Percentiles rank a stretch among this genome's conserved stretches.
phyloP scores from a whole-genome alignment of 257 asterid species.

The Scutellaria galericulata region DNA sequence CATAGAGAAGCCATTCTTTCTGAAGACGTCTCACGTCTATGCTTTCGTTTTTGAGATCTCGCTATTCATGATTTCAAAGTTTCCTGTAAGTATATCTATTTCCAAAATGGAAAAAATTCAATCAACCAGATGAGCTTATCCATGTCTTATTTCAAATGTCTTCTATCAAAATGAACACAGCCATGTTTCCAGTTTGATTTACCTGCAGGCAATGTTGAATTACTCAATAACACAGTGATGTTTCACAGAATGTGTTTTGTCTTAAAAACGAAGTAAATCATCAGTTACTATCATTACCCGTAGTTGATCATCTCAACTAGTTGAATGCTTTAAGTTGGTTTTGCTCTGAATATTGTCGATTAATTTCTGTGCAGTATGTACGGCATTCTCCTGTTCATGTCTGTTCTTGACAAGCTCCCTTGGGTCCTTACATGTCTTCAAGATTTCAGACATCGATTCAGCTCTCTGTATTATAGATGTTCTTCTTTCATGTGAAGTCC shows the following conservation, averaged over 20 bases:
- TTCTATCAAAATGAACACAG: not conserved
- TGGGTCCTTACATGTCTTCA: conserved; percentile 61
- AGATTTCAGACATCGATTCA: conserved; percentile 62
- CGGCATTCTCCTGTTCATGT: conserved; percentile 43
- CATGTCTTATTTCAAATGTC: not conserved
- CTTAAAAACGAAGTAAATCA: no score
- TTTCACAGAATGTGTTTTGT: not conserved
- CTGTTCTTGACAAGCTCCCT: conserved; percentile 58
- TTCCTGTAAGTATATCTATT: not conserved
- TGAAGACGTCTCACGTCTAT: not conserved
- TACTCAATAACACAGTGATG: not conserved
- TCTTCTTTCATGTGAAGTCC: conserved; percentile 50
- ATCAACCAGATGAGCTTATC: not conserved
- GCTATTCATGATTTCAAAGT: not conserved
- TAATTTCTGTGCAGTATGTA: conserved; percentile 45
- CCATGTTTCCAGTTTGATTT: not conserved
- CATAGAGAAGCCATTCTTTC: not conserved
- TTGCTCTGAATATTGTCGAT: conserved; percentile 43
- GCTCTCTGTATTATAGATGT: conserved; percentile 64
- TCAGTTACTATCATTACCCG: no score
- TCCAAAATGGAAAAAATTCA: not conserved
- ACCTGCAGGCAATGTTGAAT: conserved; percentile 28
- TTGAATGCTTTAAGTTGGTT: conserved; percentile 9
- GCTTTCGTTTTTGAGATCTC: conserved; percentile 9
- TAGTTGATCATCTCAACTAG: not conserved